phyloP scores from a whole-genome alignment of 2,329 filamentous ascomycete genomes.

The Monilinia fructigena region DNA sequence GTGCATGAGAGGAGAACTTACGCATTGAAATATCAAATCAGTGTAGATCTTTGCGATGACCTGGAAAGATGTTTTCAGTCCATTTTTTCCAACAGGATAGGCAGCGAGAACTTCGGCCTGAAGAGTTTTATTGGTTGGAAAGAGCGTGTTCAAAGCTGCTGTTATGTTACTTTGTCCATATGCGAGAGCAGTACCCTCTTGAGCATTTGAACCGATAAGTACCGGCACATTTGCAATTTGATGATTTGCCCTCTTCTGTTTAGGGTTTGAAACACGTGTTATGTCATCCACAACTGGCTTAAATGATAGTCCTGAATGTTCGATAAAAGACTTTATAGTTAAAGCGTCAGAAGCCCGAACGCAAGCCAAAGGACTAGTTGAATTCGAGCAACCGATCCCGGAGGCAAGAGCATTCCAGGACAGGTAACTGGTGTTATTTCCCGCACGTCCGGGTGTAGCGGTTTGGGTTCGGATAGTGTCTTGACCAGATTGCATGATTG shows the following conservation, averaged over 20 bases:
- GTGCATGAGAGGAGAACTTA: not conserved
- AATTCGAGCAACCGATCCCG: not conserved
- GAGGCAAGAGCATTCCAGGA: slow-evolving; percentile 16
- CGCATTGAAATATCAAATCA: slow-evolving; percentile 17
- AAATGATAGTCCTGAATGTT: slow-evolving; percentile 2
- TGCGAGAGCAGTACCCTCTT: slow-evolving; percentile 9
- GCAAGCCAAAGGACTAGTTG: slow-evolving; percentile 5
- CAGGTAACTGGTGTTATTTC: not conserved
- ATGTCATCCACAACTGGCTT: slow-evolving; percentile 1
- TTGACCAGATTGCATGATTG: slow-evolving; percentile 72
- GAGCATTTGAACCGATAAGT: slow-evolving; percentile 16
- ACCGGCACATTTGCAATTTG: slow-evolving; percentile 19
- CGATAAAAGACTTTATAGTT: slow-evolving; percentile 13
- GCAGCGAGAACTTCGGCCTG: not conserved
- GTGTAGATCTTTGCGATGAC: slow-evolving; percentile 7
- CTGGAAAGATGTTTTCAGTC: not conserved
- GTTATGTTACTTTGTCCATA: slow-evolving; percentile 12
- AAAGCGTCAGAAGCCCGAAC: slow-evolving; percentile 11
- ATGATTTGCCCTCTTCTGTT: not conserved
- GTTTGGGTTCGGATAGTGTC: slow-evolving; percentile 12
- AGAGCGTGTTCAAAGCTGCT: not conserved
- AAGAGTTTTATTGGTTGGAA: not conserved
- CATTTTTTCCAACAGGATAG: slow-evolving; percentile 4
- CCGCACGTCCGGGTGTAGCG: not conserved
- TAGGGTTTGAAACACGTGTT: slow-evolving; percentile 8